Evolutionary conservation across 495 filamentous ascomycete species (phyloP).

Genomic region (Xeromyces bisporus): DNA sequence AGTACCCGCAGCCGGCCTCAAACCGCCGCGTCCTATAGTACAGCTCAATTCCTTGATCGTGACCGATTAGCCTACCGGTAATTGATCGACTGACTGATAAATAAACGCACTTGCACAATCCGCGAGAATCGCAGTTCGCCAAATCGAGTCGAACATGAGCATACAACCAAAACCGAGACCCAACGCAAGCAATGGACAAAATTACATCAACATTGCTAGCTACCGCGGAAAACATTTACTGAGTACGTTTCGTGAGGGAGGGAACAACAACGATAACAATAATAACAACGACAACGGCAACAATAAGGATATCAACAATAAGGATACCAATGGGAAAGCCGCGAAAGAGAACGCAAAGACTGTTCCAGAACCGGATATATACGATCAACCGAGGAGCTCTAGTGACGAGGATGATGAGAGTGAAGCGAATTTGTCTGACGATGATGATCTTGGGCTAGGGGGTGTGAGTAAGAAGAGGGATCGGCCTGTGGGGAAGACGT

Average conservation of each 20-base stretch:
- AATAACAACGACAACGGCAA: not conserved
- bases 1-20: no score
- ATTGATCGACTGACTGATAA: no score
- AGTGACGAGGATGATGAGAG: conserved; percentile 17
- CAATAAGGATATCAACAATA: not conserved
- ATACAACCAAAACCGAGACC: no score
- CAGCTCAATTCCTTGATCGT: no score
- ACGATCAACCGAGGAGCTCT: conserved; percentile 17
- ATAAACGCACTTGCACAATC: no score
- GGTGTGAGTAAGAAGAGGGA: conserved; percentile 5
- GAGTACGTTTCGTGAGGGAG: conserved; percentile 8
- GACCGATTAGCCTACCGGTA: no score
- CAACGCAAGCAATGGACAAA: no score
- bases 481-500: conserved; percentile 2
- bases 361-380: conserved; percentile 8
- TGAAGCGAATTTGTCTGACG: not conserved
- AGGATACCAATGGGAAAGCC: not conserved
- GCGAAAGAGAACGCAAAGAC: not conserved
- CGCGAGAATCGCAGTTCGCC: no score
- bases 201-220: no score
- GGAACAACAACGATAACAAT: not conserved
- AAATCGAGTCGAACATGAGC: no score
- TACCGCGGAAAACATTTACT: conserved; percentile 7
- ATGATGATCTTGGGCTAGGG: conserved; percentile 2
- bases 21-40: no score